Evolutionary conservation across 352 stramenopile genomes (phyloP).

Genomic region (Blastocystis sp.): DNA sequence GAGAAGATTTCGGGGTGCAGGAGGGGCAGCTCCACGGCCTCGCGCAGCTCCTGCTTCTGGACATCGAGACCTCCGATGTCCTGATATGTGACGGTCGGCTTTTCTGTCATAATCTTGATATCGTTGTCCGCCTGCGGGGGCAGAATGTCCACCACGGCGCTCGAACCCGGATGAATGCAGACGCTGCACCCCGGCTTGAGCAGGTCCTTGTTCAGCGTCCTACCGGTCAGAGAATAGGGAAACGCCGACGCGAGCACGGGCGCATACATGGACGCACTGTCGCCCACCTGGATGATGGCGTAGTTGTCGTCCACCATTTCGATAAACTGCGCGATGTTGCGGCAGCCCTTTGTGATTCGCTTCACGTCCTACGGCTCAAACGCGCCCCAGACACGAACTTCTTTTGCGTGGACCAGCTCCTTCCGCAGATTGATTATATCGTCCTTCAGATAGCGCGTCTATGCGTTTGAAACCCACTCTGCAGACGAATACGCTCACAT

Average conservation of each 20-base stretch:
- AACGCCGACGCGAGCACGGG: conserved; percentile 58
- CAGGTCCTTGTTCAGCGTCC: conserved; percentile 93
- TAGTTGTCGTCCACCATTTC: conserved; percentile 99
- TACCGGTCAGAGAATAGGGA: conserved; percentile 75
- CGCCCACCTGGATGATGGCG: conserved; percentile 87
- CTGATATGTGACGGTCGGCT: conserved; percentile 90
- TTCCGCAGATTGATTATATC: conserved; percentile 99
- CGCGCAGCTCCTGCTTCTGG: conserved; percentile 95
- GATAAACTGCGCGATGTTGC: conserved; percentile 99
- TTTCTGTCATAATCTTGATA: conserved; percentile 97
- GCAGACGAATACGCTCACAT: conserved; percentile 46
- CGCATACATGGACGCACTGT: conserved; percentile 92
- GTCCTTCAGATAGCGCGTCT: conserved; percentile 92
- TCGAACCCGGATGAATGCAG: conserved; percentile 93
- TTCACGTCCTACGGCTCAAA: conserved; percentile 83
- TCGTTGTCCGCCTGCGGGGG: conserved; percentile 96
- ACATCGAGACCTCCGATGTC: conserved; percentile 99
- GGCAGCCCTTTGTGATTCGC: conserved; percentile 96
- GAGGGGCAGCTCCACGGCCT: conserved; percentile 97
- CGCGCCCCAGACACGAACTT: conserved; percentile 75
- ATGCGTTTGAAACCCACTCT: conserved; percentile 72
- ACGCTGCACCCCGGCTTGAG: conserved; percentile 98
- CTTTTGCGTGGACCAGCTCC: conserved; percentile 96
- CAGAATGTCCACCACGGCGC: conserved; percentile 96
- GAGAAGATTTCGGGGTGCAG: conserved; percentile 99